A percentile compares a stretch with the other conserved stretches of the same genome.
Conservation (phyloP, 179 eudicot genomes). For the Carnegiea gigantea region DNA sequence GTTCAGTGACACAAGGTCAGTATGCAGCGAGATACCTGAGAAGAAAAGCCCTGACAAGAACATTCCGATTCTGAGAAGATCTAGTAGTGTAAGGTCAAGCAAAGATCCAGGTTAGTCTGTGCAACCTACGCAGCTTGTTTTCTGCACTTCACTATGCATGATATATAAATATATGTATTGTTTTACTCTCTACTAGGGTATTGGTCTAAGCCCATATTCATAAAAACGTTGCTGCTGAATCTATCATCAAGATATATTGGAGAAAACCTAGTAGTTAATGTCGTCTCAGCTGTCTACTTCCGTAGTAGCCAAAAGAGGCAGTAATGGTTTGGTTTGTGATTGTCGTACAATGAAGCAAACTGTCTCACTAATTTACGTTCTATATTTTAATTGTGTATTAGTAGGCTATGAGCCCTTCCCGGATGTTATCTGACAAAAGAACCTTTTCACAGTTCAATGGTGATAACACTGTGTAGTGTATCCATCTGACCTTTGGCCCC, state of each 20-base stretch:
- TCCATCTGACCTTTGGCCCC: neutral
- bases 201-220: neutral
- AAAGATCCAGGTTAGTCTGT: neutral
- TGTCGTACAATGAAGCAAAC: neutral
- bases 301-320: neutral
- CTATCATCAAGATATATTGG: neutral
- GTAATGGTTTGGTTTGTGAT: neutral
- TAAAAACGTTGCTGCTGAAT: neutral
- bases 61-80: neutral
- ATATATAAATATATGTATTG: neutral
- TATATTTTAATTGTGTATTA: no score
- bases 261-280: neutral
- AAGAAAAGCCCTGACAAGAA: neutral
- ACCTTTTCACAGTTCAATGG: no score
- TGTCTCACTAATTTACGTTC: no score
- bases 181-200: neutral
- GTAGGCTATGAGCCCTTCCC: no score
- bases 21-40: neutral
- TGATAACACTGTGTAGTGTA: no score
- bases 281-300: neutral
- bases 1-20: constrained; percentile 3
- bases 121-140: no score
- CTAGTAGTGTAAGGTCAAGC: neutral
- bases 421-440: no score
- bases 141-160: neutral